These are phyloP conservation scores for Aureobasidium leucospermi DNA, from an alignment of 2,329 filamentous ascomycete species.

Conservation along the genomic window DNA sequence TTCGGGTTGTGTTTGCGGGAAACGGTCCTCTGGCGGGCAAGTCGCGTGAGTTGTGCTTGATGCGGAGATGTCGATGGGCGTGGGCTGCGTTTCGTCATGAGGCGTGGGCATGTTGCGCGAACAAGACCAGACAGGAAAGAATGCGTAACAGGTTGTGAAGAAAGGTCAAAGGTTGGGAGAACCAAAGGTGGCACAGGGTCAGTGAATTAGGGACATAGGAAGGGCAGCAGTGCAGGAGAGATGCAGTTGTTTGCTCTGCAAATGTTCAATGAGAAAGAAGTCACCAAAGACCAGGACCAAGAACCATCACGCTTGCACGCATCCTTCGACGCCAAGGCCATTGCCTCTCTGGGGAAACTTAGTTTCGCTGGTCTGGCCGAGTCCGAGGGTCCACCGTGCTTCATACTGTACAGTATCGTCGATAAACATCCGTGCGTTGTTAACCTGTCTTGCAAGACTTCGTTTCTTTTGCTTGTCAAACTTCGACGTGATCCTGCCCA, in stretches of 20 bases:
- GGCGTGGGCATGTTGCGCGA: constrained; percentile 14
- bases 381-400: background rate
- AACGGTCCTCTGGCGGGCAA: constrained; percentile 38
- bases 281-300: background rate
- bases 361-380: background rate
- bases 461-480: too few species aligned
- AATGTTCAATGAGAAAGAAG: background rate
- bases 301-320: too few species aligned
- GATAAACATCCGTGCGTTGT: background rate
- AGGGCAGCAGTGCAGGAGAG: background rate
- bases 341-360: background rate
- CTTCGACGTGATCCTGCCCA: too few species aligned
- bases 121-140: background rate
- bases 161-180: background rate
- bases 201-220: constrained; percentile 9
- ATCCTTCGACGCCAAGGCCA: background rate
- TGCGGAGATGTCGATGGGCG: constrained; percentile 10
- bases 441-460: too few species aligned
- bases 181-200: constrained; percentile 2
- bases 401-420: background rate
- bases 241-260: background rate
- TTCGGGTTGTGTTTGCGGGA: constrained; percentile 22
- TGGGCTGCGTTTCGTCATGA: constrained; percentile 14
- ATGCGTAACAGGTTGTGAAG: background rate
- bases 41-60: constrained; percentile 22